Conservation (phyloP, 345 rosid genomes). For the Cardiospermum halicacabum region DNA sequence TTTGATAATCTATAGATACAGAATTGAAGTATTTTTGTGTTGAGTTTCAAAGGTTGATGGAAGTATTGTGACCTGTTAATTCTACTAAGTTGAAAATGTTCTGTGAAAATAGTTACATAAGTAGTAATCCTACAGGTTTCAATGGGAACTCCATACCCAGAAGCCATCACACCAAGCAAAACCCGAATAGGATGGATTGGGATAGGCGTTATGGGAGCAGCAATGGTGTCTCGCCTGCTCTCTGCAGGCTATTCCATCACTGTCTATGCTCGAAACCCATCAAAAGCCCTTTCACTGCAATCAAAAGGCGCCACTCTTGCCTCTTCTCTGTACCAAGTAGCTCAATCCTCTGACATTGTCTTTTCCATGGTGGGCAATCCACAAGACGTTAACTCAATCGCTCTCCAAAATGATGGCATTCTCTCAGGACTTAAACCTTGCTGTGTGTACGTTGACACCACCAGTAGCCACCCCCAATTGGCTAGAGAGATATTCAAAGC, state of each 20-base stretch:
- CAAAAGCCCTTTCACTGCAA: constrained; percentile 47
- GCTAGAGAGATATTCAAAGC: constrained; percentile 55
- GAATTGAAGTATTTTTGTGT: no score
- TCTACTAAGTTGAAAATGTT: no score
- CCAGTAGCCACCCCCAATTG: constrained; percentile 61
- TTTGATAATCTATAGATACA: no score
- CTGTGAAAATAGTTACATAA: no score
- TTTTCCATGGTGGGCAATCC: constrained; percentile 83
- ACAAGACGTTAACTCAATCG: constrained; percentile 55
- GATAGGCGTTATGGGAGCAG: constrained; percentile 78
- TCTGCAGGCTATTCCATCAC: constrained; percentile 60
- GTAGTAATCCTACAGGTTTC: no score
- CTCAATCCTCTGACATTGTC: constrained; percentile 46
- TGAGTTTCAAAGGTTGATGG: no score
- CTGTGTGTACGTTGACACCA: constrained; percentile 60
- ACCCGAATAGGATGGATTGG: constrained; percentile 87
- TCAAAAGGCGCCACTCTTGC: constrained; percentile 55
- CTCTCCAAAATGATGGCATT: constrained; percentile 45
- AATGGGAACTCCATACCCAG: constrained; percentile 63
- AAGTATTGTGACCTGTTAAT: no score
- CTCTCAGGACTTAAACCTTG: constrained; percentile 58
- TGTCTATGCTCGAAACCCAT: constrained; percentile 60
- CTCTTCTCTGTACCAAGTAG: constrained; percentile 41
- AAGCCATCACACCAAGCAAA: constrained; percentile 37
- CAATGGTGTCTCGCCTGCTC: constrained; percentile 76